phyloP scores from a whole-genome alignment of 768 basidiomycete species.

The Suillus tomentosus region DNA sequence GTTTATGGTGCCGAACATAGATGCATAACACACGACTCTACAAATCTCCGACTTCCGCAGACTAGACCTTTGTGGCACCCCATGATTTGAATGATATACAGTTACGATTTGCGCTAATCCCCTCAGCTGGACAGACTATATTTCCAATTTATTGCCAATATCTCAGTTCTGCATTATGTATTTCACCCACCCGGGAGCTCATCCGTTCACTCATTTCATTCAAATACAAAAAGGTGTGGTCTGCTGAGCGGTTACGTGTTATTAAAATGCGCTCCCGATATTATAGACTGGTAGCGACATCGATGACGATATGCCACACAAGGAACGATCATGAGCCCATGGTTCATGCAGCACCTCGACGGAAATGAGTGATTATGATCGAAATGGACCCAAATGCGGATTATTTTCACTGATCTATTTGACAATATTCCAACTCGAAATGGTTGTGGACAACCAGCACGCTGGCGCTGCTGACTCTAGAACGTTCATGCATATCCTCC shows the following conservation, averaged over 20 bases:
- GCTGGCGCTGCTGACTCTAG: neutral
- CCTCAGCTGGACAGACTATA: neutral
- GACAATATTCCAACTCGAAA: neutral
- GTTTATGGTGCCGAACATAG: slow-evolving; percentile 1
- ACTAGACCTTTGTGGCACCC: no score
- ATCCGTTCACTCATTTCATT: neutral
- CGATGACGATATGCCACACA: neutral
- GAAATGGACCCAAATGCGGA: neutral
- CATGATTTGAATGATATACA: neutral
- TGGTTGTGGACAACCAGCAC: neutral
- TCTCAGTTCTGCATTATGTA: neutral
- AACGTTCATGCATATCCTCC: neutral
- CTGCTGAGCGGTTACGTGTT: slow-evolving; percentile 6
- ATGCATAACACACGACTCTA: neutral
- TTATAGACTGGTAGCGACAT: neutral
- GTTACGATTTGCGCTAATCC: neutral
- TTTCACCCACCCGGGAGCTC: neutral
- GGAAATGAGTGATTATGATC: slow-evolving; percentile 4
- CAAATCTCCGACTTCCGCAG: slow-evolving; percentile 1
- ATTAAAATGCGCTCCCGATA: slow-evolving; percentile 1
- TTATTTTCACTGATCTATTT: slow-evolving; percentile 1
- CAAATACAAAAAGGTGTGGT: neutral
- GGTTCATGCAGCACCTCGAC: slow-evolving; percentile 1
- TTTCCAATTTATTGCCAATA: neutral
- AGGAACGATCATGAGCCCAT: neutral